Conservation (phyloP, 352 stramenopile species). For the Pythium graminicola region DNA sequence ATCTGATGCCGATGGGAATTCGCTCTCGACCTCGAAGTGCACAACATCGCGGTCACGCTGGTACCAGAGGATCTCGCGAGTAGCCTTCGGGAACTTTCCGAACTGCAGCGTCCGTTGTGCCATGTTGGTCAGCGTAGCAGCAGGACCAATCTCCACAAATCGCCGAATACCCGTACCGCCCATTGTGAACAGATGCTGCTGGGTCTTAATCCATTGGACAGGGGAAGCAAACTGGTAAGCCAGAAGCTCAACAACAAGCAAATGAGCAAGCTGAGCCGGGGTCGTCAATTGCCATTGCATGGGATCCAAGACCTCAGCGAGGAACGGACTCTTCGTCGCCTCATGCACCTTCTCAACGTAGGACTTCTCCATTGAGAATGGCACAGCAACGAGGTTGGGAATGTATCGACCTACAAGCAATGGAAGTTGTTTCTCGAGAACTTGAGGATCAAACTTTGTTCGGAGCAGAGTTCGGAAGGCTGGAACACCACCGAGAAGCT, state of each 20-base stretch:
- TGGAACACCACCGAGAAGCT: slow-evolving; percentile 74
- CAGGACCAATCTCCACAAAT: slow-evolving; percentile 80
- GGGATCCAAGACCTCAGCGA: slow-evolving; percentile 54
- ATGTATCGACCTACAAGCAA: slow-evolving; percentile 78
- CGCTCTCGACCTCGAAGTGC: slow-evolving; percentile 67
- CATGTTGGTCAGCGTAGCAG: slow-evolving; percentile 82
- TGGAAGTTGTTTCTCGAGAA: slow-evolving; percentile 60
- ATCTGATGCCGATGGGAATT: slow-evolving; percentile 59
- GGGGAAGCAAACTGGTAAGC: slow-evolving; percentile 87
- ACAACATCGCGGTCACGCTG: slow-evolving; percentile 75
- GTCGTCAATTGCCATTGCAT: slow-evolving; percentile 70
- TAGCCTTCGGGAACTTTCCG: slow-evolving; percentile 46
- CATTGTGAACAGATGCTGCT: slow-evolving; percentile 63
- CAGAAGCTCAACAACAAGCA: slow-evolving; percentile 80
- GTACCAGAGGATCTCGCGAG: slow-evolving; percentile 77
- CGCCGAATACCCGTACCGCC: slow-evolving; percentile 44
- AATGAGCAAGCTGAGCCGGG: slow-evolving; percentile 57
- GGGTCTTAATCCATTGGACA: slow-evolving; percentile 88
- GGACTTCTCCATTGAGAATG: slow-evolving; percentile 66
- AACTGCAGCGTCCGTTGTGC: slow-evolving; percentile 64
- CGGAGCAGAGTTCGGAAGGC: slow-evolving; percentile 70
- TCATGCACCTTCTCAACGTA: slow-evolving; percentile 76
- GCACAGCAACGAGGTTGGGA: slow-evolving; percentile 76
- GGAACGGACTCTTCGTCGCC: slow-evolving; percentile 61
- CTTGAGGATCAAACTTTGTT: slow-evolving; percentile 61